Base-by-base conservation (phyloP, 1,284 basidiomycete species). In the Caloboletus firmus region DNA sequence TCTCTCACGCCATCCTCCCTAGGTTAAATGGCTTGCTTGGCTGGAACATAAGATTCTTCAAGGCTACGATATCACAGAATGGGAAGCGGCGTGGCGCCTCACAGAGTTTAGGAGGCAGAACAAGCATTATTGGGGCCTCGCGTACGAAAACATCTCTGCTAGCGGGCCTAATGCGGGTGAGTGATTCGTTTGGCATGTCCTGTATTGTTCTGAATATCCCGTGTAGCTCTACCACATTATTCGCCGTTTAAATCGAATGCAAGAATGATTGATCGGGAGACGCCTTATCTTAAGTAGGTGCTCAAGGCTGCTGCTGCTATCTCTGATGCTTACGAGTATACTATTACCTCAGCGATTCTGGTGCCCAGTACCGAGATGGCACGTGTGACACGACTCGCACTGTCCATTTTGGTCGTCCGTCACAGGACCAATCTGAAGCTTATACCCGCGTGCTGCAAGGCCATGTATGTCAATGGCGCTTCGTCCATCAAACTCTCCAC, bases 371-470 rank as follows among this genome's bases (percentile, higher is more conserved):
- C 72, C 76, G 79, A 59, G 93, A 95, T 65, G 93, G 92, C 4
- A 97, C 95, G 2, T 95, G 94, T 72, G 94, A 98, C 72, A 95
- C 93, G 10, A 95, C 93, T 2, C 82, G 95, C 50, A 96, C 94
- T 9, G 75, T 92, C 50, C 92, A 95, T 75, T 93, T 97, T 68
- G 95, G 94, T 43, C 81, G 84, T 36, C 91, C 91, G 7, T 87
- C 87, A 5, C 62, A 78, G 2, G 90, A 93, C 60, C 88, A 95
- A 71, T 89, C 86, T 65, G 88, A 95, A 58, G 94, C 95, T 1
- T 98, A 89, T 70, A 99, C 97, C 17, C 80, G 94, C 24, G 97
- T 99, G 26, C 73, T 99, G 49, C 96, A 99, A 73, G 96, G 96
- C 5, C 96, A 99, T 76, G 89, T 91, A 75, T 62, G 87, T 80